A percentile compares a stretch with the other conserved stretches of the same genome.
Conservation (phyloP, 2,329 filamentous ascomycete genomes). For the Xylariaceae sp. region DNA sequence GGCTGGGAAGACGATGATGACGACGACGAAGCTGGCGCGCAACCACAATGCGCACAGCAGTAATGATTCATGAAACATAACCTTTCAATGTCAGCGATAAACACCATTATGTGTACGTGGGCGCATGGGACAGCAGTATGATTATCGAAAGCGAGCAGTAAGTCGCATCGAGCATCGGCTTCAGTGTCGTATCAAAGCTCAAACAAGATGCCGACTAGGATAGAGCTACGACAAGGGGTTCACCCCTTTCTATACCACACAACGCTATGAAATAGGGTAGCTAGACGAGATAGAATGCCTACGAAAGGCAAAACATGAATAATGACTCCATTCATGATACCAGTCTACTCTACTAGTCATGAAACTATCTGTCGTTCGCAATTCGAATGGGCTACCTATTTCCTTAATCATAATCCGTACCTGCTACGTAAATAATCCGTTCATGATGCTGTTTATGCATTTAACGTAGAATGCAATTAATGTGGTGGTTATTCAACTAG, state of each 20-base stretch:
- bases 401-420: too few species aligned
- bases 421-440: background rate
- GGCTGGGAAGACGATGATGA: constrained; percentile 71
- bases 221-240: constrained; percentile 6
- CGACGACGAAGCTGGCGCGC: constrained; percentile 61
- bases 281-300: constrained; percentile 21
- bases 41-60: constrained; percentile 68
- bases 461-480: background rate
- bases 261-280: constrained; percentile 15
- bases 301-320: constrained; percentile 12
- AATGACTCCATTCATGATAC: constrained; percentile 3
- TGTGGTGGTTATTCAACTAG: background rate
- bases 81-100: constrained; percentile 19
- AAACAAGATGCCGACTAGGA: constrained; percentile 4
- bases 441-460: background rate
- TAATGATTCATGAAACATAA: constrained; percentile 41
- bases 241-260: background rate
- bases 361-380: too few species aligned
- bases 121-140: constrained; percentile 7
- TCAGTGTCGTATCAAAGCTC: background rate
- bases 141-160: constrained; percentile 1
- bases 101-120: constrained; percentile 9
- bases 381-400: too few species aligned
- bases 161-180: background rate
- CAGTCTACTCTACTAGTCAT: background rate